A percentile compares a stretch with the other conserved stretches of the same genome.
Evolutionary conservation across 164 flowering plant species (phyloP).

Genomic region (grape (Vitis vinifera)): DNA sequence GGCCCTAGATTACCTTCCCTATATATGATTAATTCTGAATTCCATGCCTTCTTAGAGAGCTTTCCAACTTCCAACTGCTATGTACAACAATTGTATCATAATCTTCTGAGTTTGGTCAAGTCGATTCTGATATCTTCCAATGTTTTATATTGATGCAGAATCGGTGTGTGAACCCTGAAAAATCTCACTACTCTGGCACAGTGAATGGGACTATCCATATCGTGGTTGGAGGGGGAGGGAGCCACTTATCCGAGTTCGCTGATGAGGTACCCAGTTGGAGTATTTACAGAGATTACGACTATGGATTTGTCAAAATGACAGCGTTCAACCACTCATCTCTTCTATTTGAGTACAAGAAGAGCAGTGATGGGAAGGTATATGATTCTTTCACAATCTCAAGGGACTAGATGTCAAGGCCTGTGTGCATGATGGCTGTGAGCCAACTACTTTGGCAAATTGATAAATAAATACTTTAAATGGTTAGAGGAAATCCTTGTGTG

Average conservation of each 20-base stretch:
- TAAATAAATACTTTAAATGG: background rate
- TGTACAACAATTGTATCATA: too few relatives aligned
- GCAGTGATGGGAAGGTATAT: conserved; percentile 74
- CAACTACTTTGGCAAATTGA: conserved; percentile 53
- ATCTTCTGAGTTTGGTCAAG: too few relatives aligned
- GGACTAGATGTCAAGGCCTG: conserved; percentile 81
- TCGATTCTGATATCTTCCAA: background rate
- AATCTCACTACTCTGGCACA: conserved; percentile 52
- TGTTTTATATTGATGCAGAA: conserved; percentile 41
- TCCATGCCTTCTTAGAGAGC: too few relatives aligned
- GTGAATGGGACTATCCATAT: conserved; percentile 84
- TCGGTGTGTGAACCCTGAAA: conserved; percentile 59
- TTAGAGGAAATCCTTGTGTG: background rate
- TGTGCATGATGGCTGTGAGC: conserved; percentile 58
- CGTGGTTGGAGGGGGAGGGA: conserved; percentile 83
- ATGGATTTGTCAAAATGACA: conserved; percentile 79
- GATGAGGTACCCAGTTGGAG: conserved; percentile 58
- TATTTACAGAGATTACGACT: conserved; percentile 58
- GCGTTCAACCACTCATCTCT: conserved; percentile 82
- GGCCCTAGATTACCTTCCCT: too few relatives aligned
- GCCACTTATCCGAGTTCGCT: conserved; percentile 56
- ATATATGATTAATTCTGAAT: too few relatives aligned
- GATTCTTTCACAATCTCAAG: conserved; percentile 87
- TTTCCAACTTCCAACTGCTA: too few relatives aligned
- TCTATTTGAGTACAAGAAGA: conserved; percentile 85